Evolutionary conservation across 768 basidiomycete genomes (phyloP), one percentile per base, ranked within the genome.

Genomic region (Tricholomella constricta): DNA sequence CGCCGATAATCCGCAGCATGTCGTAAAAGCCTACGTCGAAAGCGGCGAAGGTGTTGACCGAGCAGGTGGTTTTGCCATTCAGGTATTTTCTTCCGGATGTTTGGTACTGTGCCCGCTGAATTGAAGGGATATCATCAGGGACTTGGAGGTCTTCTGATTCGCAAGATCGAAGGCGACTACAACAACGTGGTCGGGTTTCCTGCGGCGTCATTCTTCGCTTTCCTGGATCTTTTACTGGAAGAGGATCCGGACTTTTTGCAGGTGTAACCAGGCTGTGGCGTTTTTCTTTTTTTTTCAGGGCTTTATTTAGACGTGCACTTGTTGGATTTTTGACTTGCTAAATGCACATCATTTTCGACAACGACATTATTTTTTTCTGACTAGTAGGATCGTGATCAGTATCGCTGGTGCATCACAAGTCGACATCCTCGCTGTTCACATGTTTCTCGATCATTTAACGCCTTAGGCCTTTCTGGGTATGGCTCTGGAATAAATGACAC

Each of bases 111-210:
- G 3, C 15, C 17, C 42, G 3, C 42, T 27, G 22, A n/a, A n/a
- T 27, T 15, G 25, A 22, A 14, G 2, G 15, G 6, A 43, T 27
- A 4, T n/a, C 42, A n/a, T 20, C 49, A 92, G 89, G 92, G 93
- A 1, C 73, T 88, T 2, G 96, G 96, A 0, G 88, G 88, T 3
- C 52, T 93, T 40, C 75, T 98, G 35, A 72, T 98, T 48, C 80
- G 90, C 45, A 90, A 91, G 62, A 81, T 97, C 20, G 90, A 96
- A 45, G 94, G 94, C 0, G 91, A 94, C 60, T 96, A 86, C 63
- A 78, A 89, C 59, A 98, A 97, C 60, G 87, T 91, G 2, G 93
- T 94, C 12, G 95, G 94, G 4, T 98, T 97, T 67, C 95, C 95
- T 2, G 90, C 85, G 0, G 81, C 92, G 5, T 88, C 89, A 7